Base-by-base conservation (phyloP, 2,329 filamentous ascomycete genomes). In the Emergomyces orientalis region DNA sequence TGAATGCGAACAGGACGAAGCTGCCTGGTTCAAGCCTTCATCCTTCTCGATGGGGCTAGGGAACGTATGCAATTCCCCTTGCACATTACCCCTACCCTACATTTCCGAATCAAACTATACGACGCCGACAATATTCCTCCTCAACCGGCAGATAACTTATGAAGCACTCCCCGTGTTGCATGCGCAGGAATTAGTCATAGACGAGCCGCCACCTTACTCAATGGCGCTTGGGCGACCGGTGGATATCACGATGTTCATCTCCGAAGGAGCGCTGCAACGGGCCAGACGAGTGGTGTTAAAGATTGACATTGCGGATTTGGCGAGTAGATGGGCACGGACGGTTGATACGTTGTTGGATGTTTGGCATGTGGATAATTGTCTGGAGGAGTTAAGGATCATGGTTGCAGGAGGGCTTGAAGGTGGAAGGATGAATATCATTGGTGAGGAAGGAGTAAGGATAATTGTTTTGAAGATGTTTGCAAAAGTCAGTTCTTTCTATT, bases 101-200 rank as follows among this genome's bases (percentile, higher is more conserved):
- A 41, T 57, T 27, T 34, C 55, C 27, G 11, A 57, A 43, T 19
- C 55, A 27, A n/a, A 43, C 55, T 57, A 57, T 27, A 41, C 4
- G 13, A 74, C 73, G 2, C 75, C 74, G 0, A 70, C 65, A 19
- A 63, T 76, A 30, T 66, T 76, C 1, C 71, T 75, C 3, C 51
- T 76, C 64, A 75, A 73, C 66, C 70, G 67, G 43, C 71, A 74
- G 56, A 72, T 73, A 64, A 65, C 65, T n/a, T 32, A 58, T 5
- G 74, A 76, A 62, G 71, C 72, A 3, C 62, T 66, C 9, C 34
- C 65, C 17, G 60, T 72, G 17, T 67, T 76, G 25, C 67, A 67
- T 63, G 64, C 65, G 37, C 71, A 72, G 63, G 67, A 72, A 1
- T 67, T 75, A 39, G 54, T 64, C 19, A 69, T 76, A 47, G 41